These are phyloP conservation scores for Casuarina cunninghamiana DNA, from an alignment of 306 rosid genomes.

Conservation along the genomic window DNA sequence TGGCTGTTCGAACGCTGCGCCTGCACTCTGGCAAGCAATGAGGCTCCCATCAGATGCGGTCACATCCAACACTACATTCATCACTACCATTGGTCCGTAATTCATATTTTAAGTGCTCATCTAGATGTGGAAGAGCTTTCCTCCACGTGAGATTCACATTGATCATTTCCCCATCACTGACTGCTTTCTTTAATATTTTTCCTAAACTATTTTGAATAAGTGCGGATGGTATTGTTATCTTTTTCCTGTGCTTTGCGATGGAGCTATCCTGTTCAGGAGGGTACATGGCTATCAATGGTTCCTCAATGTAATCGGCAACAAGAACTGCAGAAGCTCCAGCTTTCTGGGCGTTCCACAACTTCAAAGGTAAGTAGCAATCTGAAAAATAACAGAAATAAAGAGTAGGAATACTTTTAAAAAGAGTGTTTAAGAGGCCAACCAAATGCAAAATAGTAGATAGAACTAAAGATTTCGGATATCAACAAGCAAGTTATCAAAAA, in stretches of 20 bases:
- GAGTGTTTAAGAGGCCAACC: neutral
- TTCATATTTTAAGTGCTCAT: constrained; percentile 96
- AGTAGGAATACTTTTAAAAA: constrained; percentile 20
- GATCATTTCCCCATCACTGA: constrained; percentile 81
- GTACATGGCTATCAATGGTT: constrained; percentile 86
- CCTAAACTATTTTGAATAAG: constrained; percentile 86
- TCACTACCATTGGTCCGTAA: constrained; percentile 98
- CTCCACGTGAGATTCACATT: constrained; percentile 96
- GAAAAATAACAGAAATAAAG: constrained; percentile 31
- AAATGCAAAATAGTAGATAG: constrained; percentile 16
- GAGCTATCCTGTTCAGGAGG: constrained; percentile 86
- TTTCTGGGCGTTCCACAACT: constrained; percentile 99
- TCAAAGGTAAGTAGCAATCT: constrained; percentile 96
- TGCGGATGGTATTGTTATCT: constrained; percentile 95
- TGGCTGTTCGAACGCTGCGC: too few species aligned
- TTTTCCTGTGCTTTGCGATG: constrained; percentile 77
- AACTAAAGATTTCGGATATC: neutral
- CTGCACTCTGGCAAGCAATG: too few species aligned
- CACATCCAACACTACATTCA: constrained; percentile 96
- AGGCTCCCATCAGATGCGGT: too few species aligned
- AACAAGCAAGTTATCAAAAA: neutral
- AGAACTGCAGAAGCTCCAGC: constrained; percentile 99
- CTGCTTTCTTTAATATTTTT: constrained; percentile 63
- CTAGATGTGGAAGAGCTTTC: constrained; percentile 98
- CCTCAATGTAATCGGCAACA: constrained; percentile 86